A percentile compares a stretch with the other conserved stretches of the same genome.
phyloP scores from a whole-genome alignment of 495 filamentous ascomycete species.

The Hypoxylon perforatum region DNA sequence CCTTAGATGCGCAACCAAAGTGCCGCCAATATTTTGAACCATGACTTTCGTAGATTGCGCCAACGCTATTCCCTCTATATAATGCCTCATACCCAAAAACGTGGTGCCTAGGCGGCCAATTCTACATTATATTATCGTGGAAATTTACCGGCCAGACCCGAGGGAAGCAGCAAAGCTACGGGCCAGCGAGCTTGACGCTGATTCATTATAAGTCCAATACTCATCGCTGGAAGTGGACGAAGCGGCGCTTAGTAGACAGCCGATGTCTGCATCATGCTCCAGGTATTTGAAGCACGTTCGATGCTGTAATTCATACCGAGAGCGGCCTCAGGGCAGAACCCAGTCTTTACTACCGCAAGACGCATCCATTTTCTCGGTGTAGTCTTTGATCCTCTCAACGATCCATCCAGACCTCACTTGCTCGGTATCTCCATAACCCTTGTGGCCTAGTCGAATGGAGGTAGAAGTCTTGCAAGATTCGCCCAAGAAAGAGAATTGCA shows the following conservation, averaged over 20 bases:
- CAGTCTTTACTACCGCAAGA: constrained; percentile 31
- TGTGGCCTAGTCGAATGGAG: constrained; percentile 34
- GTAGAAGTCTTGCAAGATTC: constrained; percentile 49
- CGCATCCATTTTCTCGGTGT: constrained; percentile 39
- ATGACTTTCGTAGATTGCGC: not conserved
- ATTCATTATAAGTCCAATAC: not conserved
- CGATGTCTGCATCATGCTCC: not conserved
- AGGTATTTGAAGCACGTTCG: not conserved
- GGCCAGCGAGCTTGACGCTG: not conserved
- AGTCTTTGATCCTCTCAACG: constrained; percentile 35
- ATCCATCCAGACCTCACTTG: constrained; percentile 44
- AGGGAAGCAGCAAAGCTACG: not conserved
- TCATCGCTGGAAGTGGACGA: not conserved
- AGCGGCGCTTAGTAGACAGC: not conserved
- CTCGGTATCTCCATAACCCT: constrained; percentile 9
- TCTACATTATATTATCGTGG: no score
- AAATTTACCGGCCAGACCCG: not conserved
- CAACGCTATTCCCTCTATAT: not conserved
- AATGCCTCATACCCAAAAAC: not conserved
- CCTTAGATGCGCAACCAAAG: no score
- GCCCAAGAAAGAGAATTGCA: constrained; percentile 55
- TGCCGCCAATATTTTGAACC: no score
- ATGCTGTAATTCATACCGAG: not conserved
- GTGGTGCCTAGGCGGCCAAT: no score
- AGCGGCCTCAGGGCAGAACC: constrained; percentile 33